Percentiles rank a stretch among this genome's conserved stretches.
Conservation (phyloP, 768 basidiomycete species). For the Kwoniella dendrophila region DNA sequence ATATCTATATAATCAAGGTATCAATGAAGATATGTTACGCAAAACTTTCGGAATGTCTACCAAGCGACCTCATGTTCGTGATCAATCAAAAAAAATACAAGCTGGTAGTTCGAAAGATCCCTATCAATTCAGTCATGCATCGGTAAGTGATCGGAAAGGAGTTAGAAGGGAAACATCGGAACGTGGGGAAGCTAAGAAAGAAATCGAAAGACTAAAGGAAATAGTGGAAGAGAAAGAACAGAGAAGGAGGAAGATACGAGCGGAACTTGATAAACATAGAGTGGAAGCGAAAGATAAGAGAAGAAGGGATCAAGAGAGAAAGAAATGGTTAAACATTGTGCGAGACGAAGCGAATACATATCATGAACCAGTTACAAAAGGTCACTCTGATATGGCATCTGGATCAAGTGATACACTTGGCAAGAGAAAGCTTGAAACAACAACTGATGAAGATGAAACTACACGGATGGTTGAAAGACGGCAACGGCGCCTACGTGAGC, state of each 20-base stretch:
- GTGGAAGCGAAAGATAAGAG: neutral
- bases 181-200: neutral
- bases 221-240: neutral
- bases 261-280: neutral
- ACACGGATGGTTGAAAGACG: too few relatives aligned
- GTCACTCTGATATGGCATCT: too few relatives aligned
- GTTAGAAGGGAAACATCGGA: neutral
- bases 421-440: too few relatives aligned
- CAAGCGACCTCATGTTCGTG: neutral
- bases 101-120: too few relatives aligned
- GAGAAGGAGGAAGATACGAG: neutral
- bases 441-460: too few relatives aligned
- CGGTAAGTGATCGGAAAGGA: neutral
- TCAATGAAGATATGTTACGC: neutral
- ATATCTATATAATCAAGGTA: neutral
- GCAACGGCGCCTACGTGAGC: neutral
- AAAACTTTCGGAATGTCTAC: neutral
- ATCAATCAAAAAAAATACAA: neutral
- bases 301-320: slow-evolving; percentile 4
- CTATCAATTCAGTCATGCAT: neutral
- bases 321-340: neutral
- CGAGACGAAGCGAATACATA: neutral
- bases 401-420: too few relatives aligned
- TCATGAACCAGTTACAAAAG: too few relatives aligned
- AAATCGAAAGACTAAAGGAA: neutral